phyloP scores from a whole-genome alignment of 495 filamentous ascomycete genomes.

The Lophiotrema nucula region DNA sequence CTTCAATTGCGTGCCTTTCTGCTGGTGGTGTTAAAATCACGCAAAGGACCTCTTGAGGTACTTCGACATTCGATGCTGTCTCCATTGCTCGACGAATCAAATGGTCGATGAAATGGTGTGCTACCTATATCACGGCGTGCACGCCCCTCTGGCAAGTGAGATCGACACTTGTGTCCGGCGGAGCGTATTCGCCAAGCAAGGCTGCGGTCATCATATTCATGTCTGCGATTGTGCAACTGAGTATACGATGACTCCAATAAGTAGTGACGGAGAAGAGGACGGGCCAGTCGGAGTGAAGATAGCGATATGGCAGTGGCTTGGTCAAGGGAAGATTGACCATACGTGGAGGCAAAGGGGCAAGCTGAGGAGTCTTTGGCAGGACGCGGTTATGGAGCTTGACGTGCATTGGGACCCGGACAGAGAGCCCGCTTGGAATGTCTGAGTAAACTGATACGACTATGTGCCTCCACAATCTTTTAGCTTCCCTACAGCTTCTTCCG shows the following conservation, averaged over 20 bases:
- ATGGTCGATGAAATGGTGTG: conserved; percentile 13
- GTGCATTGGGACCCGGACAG: too few relatives aligned
- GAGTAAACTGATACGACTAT: too few relatives aligned
- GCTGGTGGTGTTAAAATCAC: neutral
- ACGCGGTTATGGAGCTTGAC: conserved; percentile 1
- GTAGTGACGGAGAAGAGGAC: neutral
- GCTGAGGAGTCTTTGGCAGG: conserved; percentile 4
- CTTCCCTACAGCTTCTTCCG: too few relatives aligned
- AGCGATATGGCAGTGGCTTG: conserved; percentile 17
- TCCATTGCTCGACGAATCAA: conserved; percentile 9
- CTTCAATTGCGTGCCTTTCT: neutral
- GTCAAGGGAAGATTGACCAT: neutral
- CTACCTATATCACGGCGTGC: neutral
- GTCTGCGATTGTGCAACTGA: conserved; percentile 9
- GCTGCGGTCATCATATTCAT: conserved; percentile 14
- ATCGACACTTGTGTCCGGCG: neutral
- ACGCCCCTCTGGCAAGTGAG: neutral
- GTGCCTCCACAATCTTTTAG: too few relatives aligned
- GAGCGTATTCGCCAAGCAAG: neutral
- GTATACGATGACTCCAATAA: conserved; percentile 3
- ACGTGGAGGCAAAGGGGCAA: conserved; percentile 3
- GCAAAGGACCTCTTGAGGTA: neutral
- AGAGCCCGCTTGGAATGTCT: too few relatives aligned
- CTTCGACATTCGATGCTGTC: conserved; percentile 15
- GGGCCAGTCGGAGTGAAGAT: neutral